Evolutionary conservation across 768 basidiomycete species (phyloP).

Genomic region (Auricularia heimuer): DNA sequence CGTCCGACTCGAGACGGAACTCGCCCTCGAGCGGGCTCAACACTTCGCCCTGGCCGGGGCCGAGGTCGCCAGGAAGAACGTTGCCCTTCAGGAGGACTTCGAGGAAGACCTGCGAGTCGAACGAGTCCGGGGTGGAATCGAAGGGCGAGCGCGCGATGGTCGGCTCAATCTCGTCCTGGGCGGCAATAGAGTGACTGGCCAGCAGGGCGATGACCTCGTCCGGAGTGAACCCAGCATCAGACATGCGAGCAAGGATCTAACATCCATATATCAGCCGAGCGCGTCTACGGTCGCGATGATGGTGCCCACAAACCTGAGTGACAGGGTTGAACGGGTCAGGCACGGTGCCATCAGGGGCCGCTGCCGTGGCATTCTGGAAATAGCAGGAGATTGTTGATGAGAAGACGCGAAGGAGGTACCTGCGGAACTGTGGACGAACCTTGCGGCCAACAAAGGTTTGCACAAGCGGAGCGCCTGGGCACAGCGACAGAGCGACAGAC

Average conservation of each 20-base stretch:
- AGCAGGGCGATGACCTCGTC: conserved; percentile 17
- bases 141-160: conserved; percentile 18
- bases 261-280: neutral
- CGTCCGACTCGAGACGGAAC: conserved; percentile 38
- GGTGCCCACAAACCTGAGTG: conserved; percentile 1
- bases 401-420: neutral
- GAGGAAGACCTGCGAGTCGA: conserved; percentile 17
- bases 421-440: conserved; percentile 5
- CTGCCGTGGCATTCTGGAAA: conserved; percentile 9
- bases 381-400: neutral
- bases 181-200: conserved; percentile 18
- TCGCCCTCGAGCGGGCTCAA: conserved; percentile 28
- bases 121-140: conserved; percentile 14
- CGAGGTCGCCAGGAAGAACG: conserved; percentile 23
- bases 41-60: conserved; percentile 24
- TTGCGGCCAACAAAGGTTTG: conserved; percentile 13
- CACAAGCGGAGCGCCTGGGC: conserved; percentile 17
- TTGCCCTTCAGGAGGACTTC: conserved; percentile 20
- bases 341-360: conserved; percentile 12
- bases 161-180: conserved; percentile 18
- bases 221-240: conserved; percentile 17
- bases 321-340: conserved; percentile 16
- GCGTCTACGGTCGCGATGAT: neutral
- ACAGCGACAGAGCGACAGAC: conserved; percentile 15
- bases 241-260: conserved; percentile 16